A percentile compares a stretch with the other conserved stretches of the same genome.
phyloP scores from a whole-genome alignment of 2,329 filamentous ascomycete genomes.

The Daldinia eschscholtzii region DNA sequence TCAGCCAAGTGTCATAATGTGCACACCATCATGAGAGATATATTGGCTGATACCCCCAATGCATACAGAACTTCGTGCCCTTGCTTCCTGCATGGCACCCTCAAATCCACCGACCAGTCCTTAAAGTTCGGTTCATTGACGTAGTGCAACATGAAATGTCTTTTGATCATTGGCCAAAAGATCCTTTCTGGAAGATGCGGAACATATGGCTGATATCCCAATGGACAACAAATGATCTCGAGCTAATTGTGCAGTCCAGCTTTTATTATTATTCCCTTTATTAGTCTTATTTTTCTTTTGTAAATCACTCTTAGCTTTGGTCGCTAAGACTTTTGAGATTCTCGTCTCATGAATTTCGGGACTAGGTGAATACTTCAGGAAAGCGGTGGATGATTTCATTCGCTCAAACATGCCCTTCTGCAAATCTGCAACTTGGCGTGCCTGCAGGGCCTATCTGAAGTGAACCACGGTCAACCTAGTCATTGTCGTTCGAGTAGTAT shows the following conservation, averaged over 20 bases:
- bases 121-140: constrained; percentile 31
- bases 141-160: constrained; percentile 34
- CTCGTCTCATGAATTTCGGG: constrained; percentile 18
- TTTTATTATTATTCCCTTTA: constrained; percentile 8
- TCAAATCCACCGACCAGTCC: constrained; percentile 31
- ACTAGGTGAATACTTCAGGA: constrained; percentile 28
- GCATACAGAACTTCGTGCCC: constrained; percentile 38
- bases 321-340: constrained; percentile 25
- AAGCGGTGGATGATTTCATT: constrained; percentile 26
- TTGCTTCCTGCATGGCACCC: constrained; percentile 44
- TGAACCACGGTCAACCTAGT: constrained; percentile 28
- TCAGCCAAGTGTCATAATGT: constrained; percentile 34
- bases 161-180: constrained; percentile 29
- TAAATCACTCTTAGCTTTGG: constrained; percentile 16
- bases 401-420: constrained; percentile 20
- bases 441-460: constrained; percentile 29
- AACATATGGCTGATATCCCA: constrained; percentile 39
- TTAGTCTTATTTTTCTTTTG: constrained; percentile 4
- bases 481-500: constrained; percentile 18
- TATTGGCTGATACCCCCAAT: constrained; percentile 41
- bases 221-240: constrained; percentile 25
- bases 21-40: constrained; percentile 39
- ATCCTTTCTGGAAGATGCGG: constrained; percentile 37
- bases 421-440: constrained; percentile 35
- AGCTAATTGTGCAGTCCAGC: constrained; percentile 26